Base-by-base conservation (phyloP, 306 rosid species). In the Benincasa hispida region DNA sequence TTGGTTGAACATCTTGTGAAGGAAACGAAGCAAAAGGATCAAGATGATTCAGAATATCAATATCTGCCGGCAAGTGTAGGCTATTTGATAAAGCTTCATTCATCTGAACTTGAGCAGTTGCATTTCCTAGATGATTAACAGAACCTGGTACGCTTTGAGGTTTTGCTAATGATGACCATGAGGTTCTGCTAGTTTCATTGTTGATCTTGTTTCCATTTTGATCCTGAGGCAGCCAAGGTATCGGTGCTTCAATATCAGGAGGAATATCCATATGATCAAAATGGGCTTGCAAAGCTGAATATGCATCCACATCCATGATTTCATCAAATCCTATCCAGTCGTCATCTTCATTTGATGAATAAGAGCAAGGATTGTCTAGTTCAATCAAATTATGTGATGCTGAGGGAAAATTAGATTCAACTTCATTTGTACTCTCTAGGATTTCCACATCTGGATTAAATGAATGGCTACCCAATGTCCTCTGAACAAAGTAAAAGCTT, bases 191-290 rank as follows among this genome's bases (percentile, higher is more conserved):
- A 84, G 72, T 79, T 80, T 58, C 88, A 81, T 77, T 41, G 77
- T 51, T 39, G 57, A 72, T 18, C 11, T 80, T 79, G 28, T 82
- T 68, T 12, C 50, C 70, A 79, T 54, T 79, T 47, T 62, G 45
- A 51, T 75, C 77, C 70, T 81, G 85, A 4, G 82, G 53, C 79
- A 89, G 22, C 92, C 89, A 89, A 81, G 95, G 95, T 77, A 93
- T 79, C 0, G 97, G 85, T 51, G 90, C 93, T 86, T 93, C 98
- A 75, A 93, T 80, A 59, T 87, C 97, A 8, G 97, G 74, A 79
- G 98, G 97, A 74, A 91, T 83, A 59, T 89, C 83, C 60, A 81
- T 87, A 22, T 81, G 78, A 82, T 93, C 96, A 80, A 93, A 89
- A 72, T 84, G 90, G 17, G 86, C 81, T 84, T 91, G 93, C 78